Base-by-base conservation (phyloP, 2,329 filamentous ascomycete species). In the Fusarium circinatum region DNA sequence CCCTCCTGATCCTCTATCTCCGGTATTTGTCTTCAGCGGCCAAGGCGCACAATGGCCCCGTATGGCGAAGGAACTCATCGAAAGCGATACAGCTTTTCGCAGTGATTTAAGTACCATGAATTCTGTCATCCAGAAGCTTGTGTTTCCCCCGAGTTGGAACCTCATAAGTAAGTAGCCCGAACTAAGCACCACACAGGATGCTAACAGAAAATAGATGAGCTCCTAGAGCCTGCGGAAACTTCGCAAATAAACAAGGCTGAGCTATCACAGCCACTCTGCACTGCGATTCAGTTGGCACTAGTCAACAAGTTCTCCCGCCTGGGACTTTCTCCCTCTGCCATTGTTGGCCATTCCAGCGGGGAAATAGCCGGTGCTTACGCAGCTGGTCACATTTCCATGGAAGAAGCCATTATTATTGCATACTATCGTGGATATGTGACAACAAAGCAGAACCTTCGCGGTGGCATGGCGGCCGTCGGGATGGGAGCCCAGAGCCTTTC, bases 21-120 rank as follows among this genome's bases (percentile, higher is more conserved):
- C 65, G 0, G 54, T 44, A 0, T 24, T 79, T 17, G 71, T 82
- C 3, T 83, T 83, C 65, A 82, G 79, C 1, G 82, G 82, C 0
- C 82, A 84, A 28, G 82, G 82, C 1, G 80, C 81, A 0, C 81
- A 83, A 20, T 84, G 82, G 82, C 70, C 76, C 2, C 17, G 24
- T 4, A 82, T 83, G 80, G 76, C 78, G 0, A 56, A 39, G 0
- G 71, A 80, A 8, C 65, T 83, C 0, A 60, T 78, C 4, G 12
- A 52, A 7, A 32, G 32, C 1, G 65, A 74, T 41, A 14, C 5
- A 0, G 41, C 28, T 12, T 77, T 78, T 24, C 48, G 49, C 5
- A 12, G 17, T 2, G 66, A 67, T 7, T 61, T 78, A 32, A 8
- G 18, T 4, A 8, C 8, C 1, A 60, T 78, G 42, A 51, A 77